Evolutionary conservation across 2,329 filamentous ascomycete genomes (phyloP).

Genomic region (Neonectria neomacrospora): DNA sequence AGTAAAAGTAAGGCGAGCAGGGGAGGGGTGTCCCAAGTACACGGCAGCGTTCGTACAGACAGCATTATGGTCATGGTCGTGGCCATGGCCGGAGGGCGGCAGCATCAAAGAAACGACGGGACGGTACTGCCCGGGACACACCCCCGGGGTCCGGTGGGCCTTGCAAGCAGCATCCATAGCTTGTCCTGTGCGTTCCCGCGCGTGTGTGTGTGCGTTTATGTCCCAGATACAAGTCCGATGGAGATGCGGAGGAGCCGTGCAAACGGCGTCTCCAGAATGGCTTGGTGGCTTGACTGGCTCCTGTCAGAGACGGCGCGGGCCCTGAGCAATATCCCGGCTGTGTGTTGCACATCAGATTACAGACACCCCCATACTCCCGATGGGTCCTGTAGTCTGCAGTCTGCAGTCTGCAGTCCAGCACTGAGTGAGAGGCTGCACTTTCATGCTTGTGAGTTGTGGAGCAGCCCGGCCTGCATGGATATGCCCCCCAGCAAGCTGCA

Average conservation of each 20-base stretch:
- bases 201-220: constrained; percentile 37
- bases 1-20: not conserved
- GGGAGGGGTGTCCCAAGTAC: constrained; percentile 36
- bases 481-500: not conserved
- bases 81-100: constrained; percentile 26
- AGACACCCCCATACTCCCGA: constrained; percentile 7
- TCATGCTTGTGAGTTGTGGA: not conserved
- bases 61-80: constrained; percentile 13
- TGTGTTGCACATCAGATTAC: not conserved
- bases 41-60: constrained; percentile 26
- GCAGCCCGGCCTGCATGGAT: not conserved
- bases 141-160: constrained; percentile 32
- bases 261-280: constrained; percentile 30
- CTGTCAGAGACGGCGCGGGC: constrained; percentile 17
- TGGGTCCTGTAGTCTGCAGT: constrained; percentile 5
- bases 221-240: constrained; percentile 34
- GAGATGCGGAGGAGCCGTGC: constrained; percentile 20
- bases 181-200: constrained; percentile 38
- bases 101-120: constrained; percentile 34
- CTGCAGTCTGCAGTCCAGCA: not conserved
- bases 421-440: not conserved
- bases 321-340: not conserved
- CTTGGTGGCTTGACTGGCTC: constrained; percentile 28
- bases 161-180: constrained; percentile 35
- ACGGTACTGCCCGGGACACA: constrained; percentile 30